phyloP scores from a whole-genome alignment of 75 land plant genomes.

The Pinus albicaulis region DNA sequence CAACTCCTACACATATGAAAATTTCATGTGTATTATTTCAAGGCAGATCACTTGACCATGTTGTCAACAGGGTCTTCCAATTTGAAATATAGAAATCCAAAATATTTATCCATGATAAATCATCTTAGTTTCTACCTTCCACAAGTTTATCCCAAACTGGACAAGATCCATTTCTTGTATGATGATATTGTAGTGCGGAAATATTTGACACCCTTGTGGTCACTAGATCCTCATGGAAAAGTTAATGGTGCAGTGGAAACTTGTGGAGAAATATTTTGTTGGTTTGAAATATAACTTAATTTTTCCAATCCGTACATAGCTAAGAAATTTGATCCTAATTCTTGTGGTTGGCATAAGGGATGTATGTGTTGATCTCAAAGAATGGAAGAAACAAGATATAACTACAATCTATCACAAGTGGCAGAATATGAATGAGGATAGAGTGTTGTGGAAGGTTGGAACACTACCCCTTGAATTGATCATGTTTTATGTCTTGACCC shows the following conservation, averaged over 20 bases:
- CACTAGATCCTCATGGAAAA: conserved; percentile 62
- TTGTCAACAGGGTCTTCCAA: conserved; percentile 51
- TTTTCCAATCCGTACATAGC: conserved; percentile 83
- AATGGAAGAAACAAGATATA: conserved; percentile 82
- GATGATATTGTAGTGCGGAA: conserved; percentile 95
- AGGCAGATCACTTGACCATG: conserved; percentile 58
- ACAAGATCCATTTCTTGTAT: conserved; percentile 83
- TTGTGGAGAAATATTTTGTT: conserved; percentile 87
- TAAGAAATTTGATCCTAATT: conserved; percentile 70
- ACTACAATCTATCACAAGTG: conserved; percentile 91
- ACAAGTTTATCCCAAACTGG: conserved; percentile 68
- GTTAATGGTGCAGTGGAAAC: conserved; percentile 97
- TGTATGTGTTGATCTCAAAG: conserved; percentile 86
- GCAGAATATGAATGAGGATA: conserved; percentile 53
- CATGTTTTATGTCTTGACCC: conserved; percentile 56
- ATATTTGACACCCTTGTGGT: conserved; percentile 83
- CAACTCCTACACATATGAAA: too few species aligned
- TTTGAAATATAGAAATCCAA: too few species aligned
- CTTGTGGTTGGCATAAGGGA: conserved; percentile 98
- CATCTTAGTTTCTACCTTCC: conserved; percentile 75
- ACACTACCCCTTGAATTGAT: conserved; percentile 52
- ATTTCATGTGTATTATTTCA: conserved; percentile 54
- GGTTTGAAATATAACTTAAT: conserved; percentile 89
- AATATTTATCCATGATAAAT: too few species aligned
- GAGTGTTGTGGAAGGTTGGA: conserved; percentile 55